Evolutionary conservation across 495 filamentous ascomycete species (phyloP).

Genomic region (Copromyces sp.): DNA sequence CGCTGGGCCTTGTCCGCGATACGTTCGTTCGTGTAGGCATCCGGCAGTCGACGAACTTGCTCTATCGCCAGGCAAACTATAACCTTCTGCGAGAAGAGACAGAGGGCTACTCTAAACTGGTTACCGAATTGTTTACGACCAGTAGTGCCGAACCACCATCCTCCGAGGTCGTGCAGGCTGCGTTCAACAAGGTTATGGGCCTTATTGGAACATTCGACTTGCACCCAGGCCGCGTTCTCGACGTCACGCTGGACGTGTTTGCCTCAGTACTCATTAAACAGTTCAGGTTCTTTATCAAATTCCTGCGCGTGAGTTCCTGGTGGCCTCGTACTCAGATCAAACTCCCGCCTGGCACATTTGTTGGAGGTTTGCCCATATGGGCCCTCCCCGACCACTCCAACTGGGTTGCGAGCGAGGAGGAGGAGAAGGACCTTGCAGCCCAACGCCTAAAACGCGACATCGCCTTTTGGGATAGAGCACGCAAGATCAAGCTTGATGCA

Average conservation of each 20-base stretch:
- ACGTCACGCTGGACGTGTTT: constrained; percentile 55
- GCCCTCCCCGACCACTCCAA: constrained; percentile 58
- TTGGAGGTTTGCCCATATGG: constrained; percentile 65
- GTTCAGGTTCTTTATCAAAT: constrained; percentile 84
- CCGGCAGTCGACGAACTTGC: constrained; percentile 77
- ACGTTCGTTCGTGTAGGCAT: constrained; percentile 76
- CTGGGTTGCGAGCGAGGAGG: constrained; percentile 52
- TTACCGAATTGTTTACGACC: constrained; percentile 54
- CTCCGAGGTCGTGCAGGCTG: constrained; percentile 39
- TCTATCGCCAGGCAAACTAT: constrained; percentile 94
- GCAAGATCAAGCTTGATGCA: constrained; percentile 62
- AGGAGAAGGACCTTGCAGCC: constrained; percentile 41
- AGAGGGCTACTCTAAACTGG: constrained; percentile 72
- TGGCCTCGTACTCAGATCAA: constrained; percentile 63
- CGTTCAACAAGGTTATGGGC: constrained; percentile 58
- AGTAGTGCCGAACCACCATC: constrained; percentile 39
- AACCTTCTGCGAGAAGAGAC: constrained; percentile 93
- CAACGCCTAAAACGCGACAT: constrained; percentile 54
- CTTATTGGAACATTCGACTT: constrained; percentile 46
- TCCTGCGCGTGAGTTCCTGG: constrained; percentile 87
- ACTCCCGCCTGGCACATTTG: constrained; percentile 21
- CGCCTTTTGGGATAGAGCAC: constrained; percentile 74
- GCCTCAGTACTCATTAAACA: constrained; percentile 37
- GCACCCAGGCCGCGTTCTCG: constrained; percentile 75
- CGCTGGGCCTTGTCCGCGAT: constrained; percentile 68